Base-by-base conservation (phyloP, 225 moss, liverwort and hornwort species). In the Takakia lepidozioides region DNA sequence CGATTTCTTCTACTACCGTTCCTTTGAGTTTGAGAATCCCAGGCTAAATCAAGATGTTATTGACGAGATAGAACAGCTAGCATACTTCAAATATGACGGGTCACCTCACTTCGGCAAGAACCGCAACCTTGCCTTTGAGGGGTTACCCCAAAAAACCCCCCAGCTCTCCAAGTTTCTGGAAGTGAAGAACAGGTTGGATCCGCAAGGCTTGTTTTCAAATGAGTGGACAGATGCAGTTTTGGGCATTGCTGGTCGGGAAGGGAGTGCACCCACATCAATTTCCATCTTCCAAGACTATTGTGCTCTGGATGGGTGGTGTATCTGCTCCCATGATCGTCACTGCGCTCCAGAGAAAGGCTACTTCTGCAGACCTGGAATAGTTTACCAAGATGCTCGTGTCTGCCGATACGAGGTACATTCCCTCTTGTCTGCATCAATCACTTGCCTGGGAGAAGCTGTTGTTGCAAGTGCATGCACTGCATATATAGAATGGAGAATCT, bases 201-300 rank as follows among this genome's bases (percentile, higher is more conserved):
- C 71, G 0, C 11, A 44, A 7, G 71, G 74, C 0, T 0, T 75
- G 0, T 75, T 80, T 0, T 80, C 75, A 2, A 71, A 51, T 10
- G 66, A 64, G n/a, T 75, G 75, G 80, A 65, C 75, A 2, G 80
- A 80, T 18, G 75, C 60, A 0, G 4, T 74, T 13, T 60, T 75
- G 3, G 69, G 64, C 8, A 27, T 63, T 1, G 27, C n/a, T 13
- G 18, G 10, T 29, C 27, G 37, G 18, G 27, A 14, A 10, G 57
- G n/a, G n/a, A n/a, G n/a, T n/a, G n/a, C n/a, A n/a, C n/a, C 58
- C 4, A 27, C 14, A 0, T 4, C 22, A 3, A 56, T 54, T 3
- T 52, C 63, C 15, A 46, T 15, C 0, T 40, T 41, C 3, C 46
- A n/a, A 0, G 18, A 61, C 0, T 54, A 55, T 0, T 83, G 83